Conservation (phyloP, 2,329 filamentous ascomycete genomes). For the Chaetomium sp. region DNA sequence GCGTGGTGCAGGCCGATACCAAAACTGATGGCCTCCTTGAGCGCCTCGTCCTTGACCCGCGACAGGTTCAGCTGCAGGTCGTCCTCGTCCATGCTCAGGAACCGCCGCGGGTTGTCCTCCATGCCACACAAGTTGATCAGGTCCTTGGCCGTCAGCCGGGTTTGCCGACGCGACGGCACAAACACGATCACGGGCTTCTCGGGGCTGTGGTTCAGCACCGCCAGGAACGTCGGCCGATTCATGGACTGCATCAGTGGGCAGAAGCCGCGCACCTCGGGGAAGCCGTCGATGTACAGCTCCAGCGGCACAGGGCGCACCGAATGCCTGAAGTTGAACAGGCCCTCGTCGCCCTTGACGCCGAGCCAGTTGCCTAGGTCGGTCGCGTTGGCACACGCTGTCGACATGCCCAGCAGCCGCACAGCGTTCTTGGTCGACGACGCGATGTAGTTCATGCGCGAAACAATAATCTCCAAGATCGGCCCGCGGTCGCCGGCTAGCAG, state of each 20-base stretch:
- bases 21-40: conserved; percentile 92
- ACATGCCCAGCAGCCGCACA: conserved; percentile 95
- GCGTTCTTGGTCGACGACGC: conserved; percentile 85
- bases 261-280: conserved; percentile 90
- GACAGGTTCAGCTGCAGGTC: conserved; percentile 83
- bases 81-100: conserved; percentile 90
- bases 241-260: conserved; percentile 98
- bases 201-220: conserved; percentile 93
- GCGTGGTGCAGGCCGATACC: conserved; percentile 97
- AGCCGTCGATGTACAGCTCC: conserved; percentile 96
- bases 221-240: conserved; percentile 94
- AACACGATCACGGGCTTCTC: conserved; percentile 98
- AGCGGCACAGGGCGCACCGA: conserved; percentile 93
- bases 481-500: conserved; percentile 92
- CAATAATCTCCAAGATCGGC: conserved; percentile 97
- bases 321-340: conserved; percentile 93
- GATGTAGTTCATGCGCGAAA: conserved; percentile 94
- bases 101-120: conserved; percentile 93
- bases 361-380: conserved; percentile 93
- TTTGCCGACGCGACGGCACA: conserved; percentile 91
- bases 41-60: conserved; percentile 84
- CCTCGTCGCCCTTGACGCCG: conserved; percentile 73
- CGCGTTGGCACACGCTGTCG: conserved; percentile 94
- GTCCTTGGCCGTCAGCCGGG: conserved; percentile 88
- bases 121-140: conserved; percentile 96